Percentiles rank a stretch among this genome's conserved stretches.
phyloP scores from a whole-genome alignment of 768 basidiomycete genomes.

The Tricholoma terreum region DNA sequence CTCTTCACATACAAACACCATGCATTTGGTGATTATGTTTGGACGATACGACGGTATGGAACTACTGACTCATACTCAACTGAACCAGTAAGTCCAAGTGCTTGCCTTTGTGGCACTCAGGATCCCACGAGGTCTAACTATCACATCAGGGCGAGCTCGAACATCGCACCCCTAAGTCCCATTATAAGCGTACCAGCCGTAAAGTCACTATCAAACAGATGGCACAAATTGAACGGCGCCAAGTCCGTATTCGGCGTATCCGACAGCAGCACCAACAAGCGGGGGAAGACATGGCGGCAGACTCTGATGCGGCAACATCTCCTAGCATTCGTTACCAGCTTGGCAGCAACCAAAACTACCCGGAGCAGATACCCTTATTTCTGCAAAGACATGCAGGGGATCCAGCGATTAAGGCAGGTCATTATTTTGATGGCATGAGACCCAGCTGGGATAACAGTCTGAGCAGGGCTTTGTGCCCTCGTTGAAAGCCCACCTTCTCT shows the following conservation, averaged over 20 bases:
- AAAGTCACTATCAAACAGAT: not conserved
- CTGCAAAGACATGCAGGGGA: not conserved
- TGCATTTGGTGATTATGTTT: not conserved
- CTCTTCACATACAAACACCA: not conserved
- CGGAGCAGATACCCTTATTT: not conserved
- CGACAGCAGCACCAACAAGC: not conserved
- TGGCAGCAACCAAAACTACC: not conserved
- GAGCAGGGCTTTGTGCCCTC: not conserved
- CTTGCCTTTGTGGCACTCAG: not conserved
- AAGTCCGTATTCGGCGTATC: not conserved
- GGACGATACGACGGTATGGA: not conserved
- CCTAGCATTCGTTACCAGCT: not conserved
- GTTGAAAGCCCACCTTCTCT: slow-evolving; percentile 2
- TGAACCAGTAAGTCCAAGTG: not conserved
- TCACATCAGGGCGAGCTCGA: not conserved
- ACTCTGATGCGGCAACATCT: not conserved
- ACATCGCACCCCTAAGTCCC: not conserved
- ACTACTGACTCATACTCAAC: not conserved
- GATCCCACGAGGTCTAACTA: not conserved
- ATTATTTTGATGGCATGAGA: not conserved
- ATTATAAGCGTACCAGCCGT: not conserved
- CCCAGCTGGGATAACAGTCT: not conserved
- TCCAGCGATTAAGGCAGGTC: not conserved
- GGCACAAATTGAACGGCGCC: not conserved
- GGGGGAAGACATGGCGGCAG: not conserved